Evolutionary conservation across 495 filamentous ascomycete species (phyloP).

Genomic region (Lophiostoma macrostomum): DNA sequence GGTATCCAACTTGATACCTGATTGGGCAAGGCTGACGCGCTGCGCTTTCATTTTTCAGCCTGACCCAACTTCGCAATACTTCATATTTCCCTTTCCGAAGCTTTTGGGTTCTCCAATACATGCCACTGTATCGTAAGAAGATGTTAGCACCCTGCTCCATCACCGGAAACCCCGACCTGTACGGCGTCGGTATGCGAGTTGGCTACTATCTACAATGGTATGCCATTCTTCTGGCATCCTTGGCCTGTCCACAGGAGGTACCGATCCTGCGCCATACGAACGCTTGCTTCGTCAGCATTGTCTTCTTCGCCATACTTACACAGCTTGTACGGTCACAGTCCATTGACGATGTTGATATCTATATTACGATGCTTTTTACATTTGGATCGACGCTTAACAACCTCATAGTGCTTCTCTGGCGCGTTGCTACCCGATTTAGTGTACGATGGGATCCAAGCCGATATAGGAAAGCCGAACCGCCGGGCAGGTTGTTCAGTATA

Average conservation of each 20-base stretch:
- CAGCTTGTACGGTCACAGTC: neutral
- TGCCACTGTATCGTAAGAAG: too few species aligned
- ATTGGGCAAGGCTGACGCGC: too few species aligned
- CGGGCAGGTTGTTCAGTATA: neutral
- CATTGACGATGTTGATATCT: conserved; percentile 11
- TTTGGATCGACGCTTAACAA: neutral
- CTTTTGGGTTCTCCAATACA: too few species aligned
- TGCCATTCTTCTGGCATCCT: neutral
- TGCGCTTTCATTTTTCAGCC: too few species aligned
- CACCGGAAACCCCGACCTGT: conserved; percentile 13
- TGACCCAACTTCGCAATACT: too few species aligned
- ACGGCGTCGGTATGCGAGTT: conserved; percentile 7
- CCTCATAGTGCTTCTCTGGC: conserved; percentile 5
- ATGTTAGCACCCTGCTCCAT: too few species aligned
- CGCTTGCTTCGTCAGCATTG: conserved; percentile 4
- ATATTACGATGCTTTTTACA: conserved; percentile 17
- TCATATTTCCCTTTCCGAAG: too few species aligned
- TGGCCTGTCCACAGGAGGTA: conserved; percentile 6
- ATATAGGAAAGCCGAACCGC: conserved; percentile 3
- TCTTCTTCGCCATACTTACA: conserved; percentile 4
- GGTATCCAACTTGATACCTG: too few species aligned
- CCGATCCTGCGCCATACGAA: conserved; percentile 1
- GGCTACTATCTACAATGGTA: conserved; percentile 19
- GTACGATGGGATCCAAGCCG: conserved; percentile 1
- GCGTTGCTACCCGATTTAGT: neutral